Evolutionary conservation across 805 yeast genomes (phyloP).

Genomic region (Ogataea degrootiae): DNA sequence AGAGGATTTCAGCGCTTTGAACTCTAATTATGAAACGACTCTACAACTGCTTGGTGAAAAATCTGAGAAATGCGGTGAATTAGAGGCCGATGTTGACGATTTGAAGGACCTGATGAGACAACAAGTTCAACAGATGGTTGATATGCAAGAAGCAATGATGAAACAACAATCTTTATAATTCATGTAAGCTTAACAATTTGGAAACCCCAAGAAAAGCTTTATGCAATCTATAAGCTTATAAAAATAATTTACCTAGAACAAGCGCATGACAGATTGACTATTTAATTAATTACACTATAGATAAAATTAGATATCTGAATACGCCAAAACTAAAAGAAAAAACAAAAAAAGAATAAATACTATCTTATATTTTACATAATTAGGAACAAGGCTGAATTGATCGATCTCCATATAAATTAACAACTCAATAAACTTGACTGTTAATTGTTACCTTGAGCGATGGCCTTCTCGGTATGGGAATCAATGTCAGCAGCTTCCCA

Average conservation of each 20-base stretch:
- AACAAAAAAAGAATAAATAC: too few species aligned
- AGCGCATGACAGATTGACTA: too few species aligned
- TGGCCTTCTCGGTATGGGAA: conserved; percentile 62
- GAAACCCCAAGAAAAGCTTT: not conserved
- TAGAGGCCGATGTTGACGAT: conserved; percentile 83
- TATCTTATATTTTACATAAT: too few species aligned
- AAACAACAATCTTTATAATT: not conserved
- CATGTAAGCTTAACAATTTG: not conserved
- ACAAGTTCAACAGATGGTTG: conserved; percentile 86
- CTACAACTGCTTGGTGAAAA: conserved; percentile 80
- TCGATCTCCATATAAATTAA: too few species aligned
- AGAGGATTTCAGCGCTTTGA: conserved; percentile 14
- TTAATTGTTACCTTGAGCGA: conserved; percentile 60
- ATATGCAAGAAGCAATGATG: conserved; percentile 39
- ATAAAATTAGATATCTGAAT: too few species aligned
- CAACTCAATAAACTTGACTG: conserved; percentile 20
- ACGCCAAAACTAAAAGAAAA: too few species aligned
- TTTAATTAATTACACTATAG: too few species aligned
- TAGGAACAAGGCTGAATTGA: too few species aligned
- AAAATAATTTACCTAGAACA: too few species aligned
- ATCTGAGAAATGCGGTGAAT: conserved; percentile 78
- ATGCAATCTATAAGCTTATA: not conserved
- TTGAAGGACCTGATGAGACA: conserved; percentile 76
- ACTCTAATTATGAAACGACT: conserved; percentile 37
- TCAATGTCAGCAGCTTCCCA: conserved; percentile 87